Percentiles rank a stretch among this genome's conserved stretches.
These are phyloP conservation scores for Aspergillus wentii DNA, from an alignment of 495 filamentous ascomycete species.

Conservation along the genomic window DNA sequence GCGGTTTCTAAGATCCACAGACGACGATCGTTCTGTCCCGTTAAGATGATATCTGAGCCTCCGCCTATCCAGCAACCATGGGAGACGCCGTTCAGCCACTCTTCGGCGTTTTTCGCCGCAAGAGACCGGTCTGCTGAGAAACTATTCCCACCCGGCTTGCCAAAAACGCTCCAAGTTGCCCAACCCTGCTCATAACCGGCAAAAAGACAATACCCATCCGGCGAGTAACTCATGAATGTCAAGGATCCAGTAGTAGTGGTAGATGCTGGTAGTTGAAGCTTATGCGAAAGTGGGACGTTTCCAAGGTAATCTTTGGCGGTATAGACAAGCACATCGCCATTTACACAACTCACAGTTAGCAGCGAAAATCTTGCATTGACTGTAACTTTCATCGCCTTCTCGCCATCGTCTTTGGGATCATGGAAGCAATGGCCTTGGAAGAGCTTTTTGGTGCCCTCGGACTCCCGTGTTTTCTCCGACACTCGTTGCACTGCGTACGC, in stretches of 20 bases:
- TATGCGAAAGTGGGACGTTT: constrained; percentile 87
- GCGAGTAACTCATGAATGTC: constrained; percentile 79
- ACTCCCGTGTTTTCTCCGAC: constrained; percentile 21
- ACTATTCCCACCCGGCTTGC: constrained; percentile 77
- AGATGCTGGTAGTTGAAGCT: constrained; percentile 62
- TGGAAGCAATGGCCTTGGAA: constrained; percentile 94
- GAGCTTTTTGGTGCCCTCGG: constrained; percentile 51
- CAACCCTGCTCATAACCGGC: constrained; percentile 90
- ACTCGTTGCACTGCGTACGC: constrained; percentile 87
- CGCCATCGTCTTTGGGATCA: constrained; percentile 51
- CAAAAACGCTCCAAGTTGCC: constrained; percentile 96
- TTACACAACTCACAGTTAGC: constrained; percentile 77
- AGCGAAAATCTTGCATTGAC: constrained; percentile 94
- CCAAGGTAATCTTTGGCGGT: constrained; percentile 89
- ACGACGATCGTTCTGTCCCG: constrained; percentile 62
- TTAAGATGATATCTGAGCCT: constrained; percentile 77
- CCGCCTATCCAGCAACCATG: constrained; percentile 82
- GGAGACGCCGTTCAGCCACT: constrained; percentile 71
- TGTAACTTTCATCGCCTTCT: constrained; percentile 65
- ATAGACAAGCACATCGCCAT: constrained; percentile 80
- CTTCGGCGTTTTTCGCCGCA: constrained; percentile 63
- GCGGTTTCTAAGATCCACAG: constrained; percentile 90
- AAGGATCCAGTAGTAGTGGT: constrained; percentile 58
- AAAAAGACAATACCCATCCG: constrained; percentile 95
- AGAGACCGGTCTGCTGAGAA: constrained; percentile 64